Evolutionary conservation across 345 rosid species (phyloP).

Genomic region (Aegle marmelos): DNA sequence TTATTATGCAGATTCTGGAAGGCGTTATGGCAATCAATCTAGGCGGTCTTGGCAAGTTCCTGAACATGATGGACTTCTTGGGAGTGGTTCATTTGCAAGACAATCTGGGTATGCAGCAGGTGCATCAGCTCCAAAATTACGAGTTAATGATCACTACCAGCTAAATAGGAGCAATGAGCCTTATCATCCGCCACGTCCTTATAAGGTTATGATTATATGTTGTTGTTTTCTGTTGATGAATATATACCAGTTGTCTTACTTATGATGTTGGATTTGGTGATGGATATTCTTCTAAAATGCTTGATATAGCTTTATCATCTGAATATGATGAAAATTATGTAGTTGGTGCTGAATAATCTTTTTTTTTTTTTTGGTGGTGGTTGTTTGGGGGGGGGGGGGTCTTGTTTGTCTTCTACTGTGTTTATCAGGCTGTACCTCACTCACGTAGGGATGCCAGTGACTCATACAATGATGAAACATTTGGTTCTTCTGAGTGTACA

Average conservation of each 20-base stretch:
- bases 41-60: conserved; percentile 77
- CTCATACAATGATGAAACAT: conserved; percentile 84
- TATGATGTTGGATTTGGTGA: not conserved
- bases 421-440: conserved; percentile 71
- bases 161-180: conserved; percentile 72
- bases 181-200: conserved; percentile 94
- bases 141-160: conserved; percentile 61
- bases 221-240: conserved; percentile 13
- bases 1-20: conserved; percentile 56
- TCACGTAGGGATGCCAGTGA: conserved; percentile 65
- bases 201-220: conserved; percentile 56
- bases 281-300: not conserved
- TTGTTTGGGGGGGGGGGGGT: no score
- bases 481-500: conserved; percentile 78
- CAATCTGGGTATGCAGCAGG: conserved; percentile 68
- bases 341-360: not conserved
- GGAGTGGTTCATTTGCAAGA: conserved; percentile 91
- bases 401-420: not conserved
- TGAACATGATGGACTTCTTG: conserved; percentile 97
- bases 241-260: not conserved
- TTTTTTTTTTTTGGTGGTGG: no score
- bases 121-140: conserved; percentile 56
- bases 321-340: not conserved
- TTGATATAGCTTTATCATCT: not conserved
- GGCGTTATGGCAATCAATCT: conserved; percentile 62